These are phyloP conservation scores for Colletotrichum cereale DNA, from an alignment of 2,329 filamentous ascomycete genomes.

Conservation along the genomic window DNA sequence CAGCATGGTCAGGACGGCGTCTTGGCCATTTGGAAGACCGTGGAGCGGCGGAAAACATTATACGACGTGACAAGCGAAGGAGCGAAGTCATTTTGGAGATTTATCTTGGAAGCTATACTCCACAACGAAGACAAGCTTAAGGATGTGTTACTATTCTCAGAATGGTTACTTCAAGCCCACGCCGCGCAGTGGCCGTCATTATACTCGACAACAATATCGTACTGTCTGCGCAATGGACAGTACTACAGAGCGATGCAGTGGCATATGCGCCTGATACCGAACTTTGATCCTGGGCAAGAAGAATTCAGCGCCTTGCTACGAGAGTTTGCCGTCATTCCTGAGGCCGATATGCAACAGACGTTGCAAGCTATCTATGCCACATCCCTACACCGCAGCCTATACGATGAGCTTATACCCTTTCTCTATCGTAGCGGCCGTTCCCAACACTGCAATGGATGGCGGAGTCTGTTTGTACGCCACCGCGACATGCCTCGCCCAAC, in stretches of 20 bases:
- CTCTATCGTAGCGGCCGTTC: conserved; percentile 62
- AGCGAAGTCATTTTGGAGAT: conserved; percentile 47
- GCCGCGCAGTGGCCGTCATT: conserved; percentile 62
- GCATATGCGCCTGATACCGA: conserved; percentile 60
- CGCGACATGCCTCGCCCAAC: conserved; percentile 56
- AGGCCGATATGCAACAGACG: conserved; percentile 52
- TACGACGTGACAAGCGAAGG: conserved; percentile 43
- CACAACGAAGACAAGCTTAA: conserved; percentile 46
- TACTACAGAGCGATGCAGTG: conserved; percentile 58
- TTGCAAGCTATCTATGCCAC: conserved; percentile 61
- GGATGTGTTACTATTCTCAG: conserved; percentile 54
- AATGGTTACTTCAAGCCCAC: conserved; percentile 56
- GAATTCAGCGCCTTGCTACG: conserved; percentile 59
- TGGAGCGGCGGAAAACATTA: conserved; percentile 44
- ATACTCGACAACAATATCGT: conserved; percentile 61
- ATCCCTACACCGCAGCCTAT: conserved; percentile 58
- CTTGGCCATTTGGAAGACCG: conserved; percentile 45
- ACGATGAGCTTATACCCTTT: conserved; percentile 65
- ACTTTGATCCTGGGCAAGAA: conserved; percentile 56
- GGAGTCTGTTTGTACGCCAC: conserved; percentile 54
- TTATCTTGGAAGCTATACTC: conserved; percentile 47
- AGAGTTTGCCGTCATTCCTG: conserved; percentile 55
- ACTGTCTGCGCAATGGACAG: conserved; percentile 55
- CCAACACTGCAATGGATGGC: conserved; percentile 61
- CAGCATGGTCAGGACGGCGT: conserved; percentile 44